These are phyloP conservation scores for Asterionellopsis glacialis DNA, from an alignment of 108 stramenopile genomes.

Conservation along the genomic window DNA sequence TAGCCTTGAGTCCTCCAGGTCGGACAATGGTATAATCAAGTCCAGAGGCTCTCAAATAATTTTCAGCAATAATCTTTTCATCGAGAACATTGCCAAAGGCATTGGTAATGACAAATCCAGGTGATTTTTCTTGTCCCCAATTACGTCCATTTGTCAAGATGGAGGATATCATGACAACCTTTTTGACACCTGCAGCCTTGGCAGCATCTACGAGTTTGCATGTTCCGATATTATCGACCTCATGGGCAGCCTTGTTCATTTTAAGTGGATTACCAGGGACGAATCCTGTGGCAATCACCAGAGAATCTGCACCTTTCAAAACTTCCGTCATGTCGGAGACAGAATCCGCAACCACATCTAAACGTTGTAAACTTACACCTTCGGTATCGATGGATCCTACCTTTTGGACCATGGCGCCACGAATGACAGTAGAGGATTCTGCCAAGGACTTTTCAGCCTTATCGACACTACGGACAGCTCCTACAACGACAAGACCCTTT, in stretches of 20 bases:
- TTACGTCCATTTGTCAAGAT: slow-evolving; percentile 72
- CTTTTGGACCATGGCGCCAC: slow-evolving; percentile 76
- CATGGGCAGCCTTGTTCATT: slow-evolving; percentile 72
- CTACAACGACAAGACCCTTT: slow-evolving; percentile 32
- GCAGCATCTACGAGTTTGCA: slow-evolving; percentile 77
- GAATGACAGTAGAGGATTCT: slow-evolving; percentile 56
- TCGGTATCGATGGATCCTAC: slow-evolving; percentile 46
- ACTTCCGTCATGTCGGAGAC: slow-evolving; percentile 38
- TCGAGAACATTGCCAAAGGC: slow-evolving; percentile 81
- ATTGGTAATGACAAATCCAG: slow-evolving; percentile 77
- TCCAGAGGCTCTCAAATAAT: slow-evolving; percentile 49
- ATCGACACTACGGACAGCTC: slow-evolving; percentile 72
- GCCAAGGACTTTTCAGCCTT: slow-evolving; percentile 53
- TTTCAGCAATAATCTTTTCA: slow-evolving; percentile 76
- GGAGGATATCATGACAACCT: slow-evolving; percentile 74
- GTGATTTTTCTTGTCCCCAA: slow-evolving; percentile 81
- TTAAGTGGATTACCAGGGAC: slow-evolving; percentile 73
- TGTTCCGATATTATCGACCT: slow-evolving; percentile 80
- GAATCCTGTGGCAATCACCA: slow-evolving; percentile 77
- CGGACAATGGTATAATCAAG: slow-evolving; percentile 84
- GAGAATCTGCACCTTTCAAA: slow-evolving; percentile 47
- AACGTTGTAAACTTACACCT: slow-evolving; percentile 35
- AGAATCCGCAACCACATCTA: slow-evolving; percentile 63
- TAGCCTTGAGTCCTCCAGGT: slow-evolving; percentile 77
- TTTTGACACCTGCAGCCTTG: slow-evolving; percentile 61